phyloP scores from a whole-genome alignment of 495 filamentous ascomycete species.

The Neurospora pannonica region DNA sequence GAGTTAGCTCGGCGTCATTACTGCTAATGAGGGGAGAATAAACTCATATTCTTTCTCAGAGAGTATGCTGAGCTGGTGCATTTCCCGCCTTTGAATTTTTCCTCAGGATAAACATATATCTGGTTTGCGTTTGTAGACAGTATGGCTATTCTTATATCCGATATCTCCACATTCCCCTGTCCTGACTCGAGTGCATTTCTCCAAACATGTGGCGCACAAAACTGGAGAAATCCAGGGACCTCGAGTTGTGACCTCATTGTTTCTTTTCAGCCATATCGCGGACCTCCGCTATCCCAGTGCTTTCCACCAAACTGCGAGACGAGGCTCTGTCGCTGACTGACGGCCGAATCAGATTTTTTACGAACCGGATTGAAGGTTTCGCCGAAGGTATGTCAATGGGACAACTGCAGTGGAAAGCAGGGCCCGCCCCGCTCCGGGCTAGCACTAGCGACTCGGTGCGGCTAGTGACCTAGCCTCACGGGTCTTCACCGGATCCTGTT shows the following conservation, averaged over 20 bases:
- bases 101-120: neutral
- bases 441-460: neutral
- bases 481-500: neutral
- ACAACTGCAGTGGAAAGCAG: neutral
- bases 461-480: neutral
- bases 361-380: neutral
- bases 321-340: neutral
- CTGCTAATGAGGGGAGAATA: neutral
- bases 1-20: neutral
- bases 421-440: neutral
- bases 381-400: neutral
- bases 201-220: neutral
- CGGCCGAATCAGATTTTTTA: neutral
- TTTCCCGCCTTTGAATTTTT: neutral
- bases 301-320: neutral
- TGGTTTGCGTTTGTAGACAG: neutral
- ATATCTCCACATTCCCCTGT: neutral
- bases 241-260: neutral
- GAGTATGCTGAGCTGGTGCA: neutral
- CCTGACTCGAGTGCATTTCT: neutral
- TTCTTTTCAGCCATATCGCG: neutral
- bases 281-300: neutral
- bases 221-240: neutral
- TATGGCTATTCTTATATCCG: neutral
- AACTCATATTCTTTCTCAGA: neutral